Percentiles rank a stretch among this genome's conserved stretches.
Evolutionary conservation across 1,284 basidiomycete genomes (phyloP).

Genomic region (Irpex sp.): DNA sequence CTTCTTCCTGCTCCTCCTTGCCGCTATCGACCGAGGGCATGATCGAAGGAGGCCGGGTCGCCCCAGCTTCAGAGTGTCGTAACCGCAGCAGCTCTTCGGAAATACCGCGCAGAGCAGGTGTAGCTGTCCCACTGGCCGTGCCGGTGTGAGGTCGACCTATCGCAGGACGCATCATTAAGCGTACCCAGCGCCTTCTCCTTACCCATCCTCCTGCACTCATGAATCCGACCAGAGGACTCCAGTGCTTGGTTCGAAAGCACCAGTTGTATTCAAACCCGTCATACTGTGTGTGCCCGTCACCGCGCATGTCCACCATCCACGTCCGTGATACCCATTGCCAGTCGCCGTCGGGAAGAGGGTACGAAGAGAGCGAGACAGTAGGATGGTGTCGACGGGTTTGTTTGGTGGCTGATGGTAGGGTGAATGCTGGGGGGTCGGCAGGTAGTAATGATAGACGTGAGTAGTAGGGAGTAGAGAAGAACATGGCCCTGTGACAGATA

Average conservation of each 20-base stretch:
- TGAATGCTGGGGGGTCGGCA: slow-evolving; percentile 73
- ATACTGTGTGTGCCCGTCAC: slow-evolving; percentile 70
- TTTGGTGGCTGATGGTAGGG: slow-evolving; percentile 44
- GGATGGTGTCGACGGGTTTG: slow-evolving; percentile 37
- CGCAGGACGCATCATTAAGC: slow-evolving; percentile 73
- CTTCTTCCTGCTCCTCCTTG: slow-evolving; percentile 10
- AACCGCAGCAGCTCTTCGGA: slow-evolving; percentile 1
- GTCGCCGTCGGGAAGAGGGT: slow-evolving; percentile 75
- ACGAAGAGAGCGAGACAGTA: slow-evolving; percentile 54
- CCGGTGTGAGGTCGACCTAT: slow-evolving; percentile 13
- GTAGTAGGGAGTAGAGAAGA: slow-evolving; percentile 74
- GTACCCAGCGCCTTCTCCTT: slow-evolving; percentile 70
- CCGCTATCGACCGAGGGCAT: slow-evolving; percentile 12
- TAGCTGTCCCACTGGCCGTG: not conserved
- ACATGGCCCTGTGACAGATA: slow-evolving; percentile 44
- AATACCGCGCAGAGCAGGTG: not conserved
- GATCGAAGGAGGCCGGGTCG: slow-evolving; percentile 28
- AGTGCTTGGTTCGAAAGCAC: slow-evolving; percentile 59
- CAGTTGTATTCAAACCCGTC: slow-evolving; percentile 86
- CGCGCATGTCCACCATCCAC: slow-evolving; percentile 87
- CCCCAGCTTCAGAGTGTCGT: slow-evolving; percentile 16
- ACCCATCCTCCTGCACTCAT: slow-evolving; percentile 69
- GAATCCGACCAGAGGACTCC: slow-evolving; percentile 58
- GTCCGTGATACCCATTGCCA: slow-evolving; percentile 77
- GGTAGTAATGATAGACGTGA: slow-evolving; percentile 68